Evolutionary conservation across 805 yeast species (phyloP).

Genomic region (Suhomyces canberraensis): DNA sequence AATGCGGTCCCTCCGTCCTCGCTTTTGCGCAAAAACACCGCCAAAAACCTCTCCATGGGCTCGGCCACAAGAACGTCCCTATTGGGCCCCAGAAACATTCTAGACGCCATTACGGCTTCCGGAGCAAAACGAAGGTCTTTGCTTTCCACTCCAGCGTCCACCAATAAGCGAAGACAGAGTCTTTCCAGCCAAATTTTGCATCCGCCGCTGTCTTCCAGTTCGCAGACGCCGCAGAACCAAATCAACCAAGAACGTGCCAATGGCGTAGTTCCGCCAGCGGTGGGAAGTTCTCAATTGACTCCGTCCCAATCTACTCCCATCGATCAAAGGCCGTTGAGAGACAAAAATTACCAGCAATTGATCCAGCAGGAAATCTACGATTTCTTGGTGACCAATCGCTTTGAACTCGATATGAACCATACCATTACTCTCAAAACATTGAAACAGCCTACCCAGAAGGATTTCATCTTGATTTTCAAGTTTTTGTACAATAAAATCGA

Average conservation of each 20-base stretch:
- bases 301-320: constrained; percentile 3
- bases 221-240: constrained; percentile 11
- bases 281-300: constrained; percentile 3
- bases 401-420: constrained; percentile 73
- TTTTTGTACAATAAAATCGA: constrained; percentile 76
- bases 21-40: constrained; percentile 13
- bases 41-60: constrained; percentile 19
- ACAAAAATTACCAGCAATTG: constrained; percentile 59
- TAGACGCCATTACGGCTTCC: constrained; percentile 10
- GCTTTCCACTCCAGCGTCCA: constrained; percentile 33
- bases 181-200: constrained; percentile 7
- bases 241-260: neutral
- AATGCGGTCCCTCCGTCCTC: constrained; percentile 8
- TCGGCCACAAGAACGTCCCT: constrained; percentile 19
- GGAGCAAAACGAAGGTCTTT: constrained; percentile 25
- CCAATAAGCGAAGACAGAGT: constrained; percentile 23
- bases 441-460: constrained; percentile 81
- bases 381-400: constrained; percentile 59
- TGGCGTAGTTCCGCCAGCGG: constrained; percentile 5
- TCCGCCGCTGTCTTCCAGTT: constrained; percentile 4
- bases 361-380: constrained; percentile 68
- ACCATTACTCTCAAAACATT: constrained; percentile 63
- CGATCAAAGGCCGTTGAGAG: constrained; percentile 80
- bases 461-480: constrained; percentile 72
- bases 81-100: constrained; percentile 16